Percentiles rank a stretch among this genome's conserved stretches.
These are phyloP conservation scores for Lepiota subincarnata DNA, from an alignment of 768 basidiomycete species.

Conservation along the genomic window DNA sequence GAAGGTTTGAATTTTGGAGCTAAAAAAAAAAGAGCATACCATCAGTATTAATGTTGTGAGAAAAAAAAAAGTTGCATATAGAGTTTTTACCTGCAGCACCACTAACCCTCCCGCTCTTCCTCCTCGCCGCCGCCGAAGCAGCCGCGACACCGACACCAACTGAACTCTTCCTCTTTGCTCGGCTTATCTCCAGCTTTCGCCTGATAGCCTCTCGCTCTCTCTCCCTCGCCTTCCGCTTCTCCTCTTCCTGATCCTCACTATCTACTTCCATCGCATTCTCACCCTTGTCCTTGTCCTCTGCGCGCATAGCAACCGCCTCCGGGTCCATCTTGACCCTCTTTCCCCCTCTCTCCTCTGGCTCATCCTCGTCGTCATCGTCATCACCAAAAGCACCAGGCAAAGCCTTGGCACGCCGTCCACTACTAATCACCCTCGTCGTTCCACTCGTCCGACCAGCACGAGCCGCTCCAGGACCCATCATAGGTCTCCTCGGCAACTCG, in stretches of 20 bases:
- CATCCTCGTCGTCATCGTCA: constrained; percentile 45
- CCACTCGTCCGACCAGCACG: constrained; percentile 29
- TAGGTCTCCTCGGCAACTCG: not conserved
- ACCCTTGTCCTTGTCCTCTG: constrained; percentile 35
- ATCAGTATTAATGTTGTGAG: constrained; percentile 3
- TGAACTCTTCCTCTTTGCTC: constrained; percentile 68
- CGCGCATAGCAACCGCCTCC: constrained; percentile 20
- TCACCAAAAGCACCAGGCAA: constrained; percentile 59
- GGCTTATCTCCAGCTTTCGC: constrained; percentile 61
- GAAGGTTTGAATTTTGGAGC: constrained; percentile 42
- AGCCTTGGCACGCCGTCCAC: constrained; percentile 36
- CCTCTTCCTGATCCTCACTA: constrained; percentile 19
- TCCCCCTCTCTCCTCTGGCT: constrained; percentile 25
- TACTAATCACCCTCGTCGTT: constrained; percentile 43
- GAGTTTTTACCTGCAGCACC: constrained; percentile 27
- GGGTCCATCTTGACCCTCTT: constrained; percentile 34
- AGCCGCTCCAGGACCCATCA: constrained; percentile 20
- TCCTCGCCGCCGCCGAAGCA: constrained; percentile 25
- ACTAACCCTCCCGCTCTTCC: constrained; percentile 35
- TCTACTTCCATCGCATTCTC: constrained; percentile 21
- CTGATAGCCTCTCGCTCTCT: constrained; percentile 55
- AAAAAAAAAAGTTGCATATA: constrained; percentile 24
- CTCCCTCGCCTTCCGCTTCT: constrained; percentile 43
- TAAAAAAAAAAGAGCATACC: constrained; percentile 19
- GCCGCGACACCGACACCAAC: constrained; percentile 43